A percentile compares a stretch with the other conserved stretches of the same genome.
Evolutionary conservation across 371 early-diverging fungal species (phyloP).

Genomic region (Quaeritorhiza haematococci): DNA sequence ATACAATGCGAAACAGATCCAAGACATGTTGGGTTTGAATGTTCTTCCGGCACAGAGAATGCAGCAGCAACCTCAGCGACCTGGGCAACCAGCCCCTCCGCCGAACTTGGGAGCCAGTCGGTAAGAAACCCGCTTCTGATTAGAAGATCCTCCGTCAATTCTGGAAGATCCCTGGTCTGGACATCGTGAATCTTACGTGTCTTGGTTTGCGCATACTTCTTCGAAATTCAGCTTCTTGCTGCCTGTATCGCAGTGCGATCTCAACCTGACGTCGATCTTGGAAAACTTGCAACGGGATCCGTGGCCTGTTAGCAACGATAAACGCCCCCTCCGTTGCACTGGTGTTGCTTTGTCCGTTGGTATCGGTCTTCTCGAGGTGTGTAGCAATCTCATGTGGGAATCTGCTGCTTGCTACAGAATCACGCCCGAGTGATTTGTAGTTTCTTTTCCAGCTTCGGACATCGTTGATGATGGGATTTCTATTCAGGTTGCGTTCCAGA

Average conservation of each 20-base stretch:
- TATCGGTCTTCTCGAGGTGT: conserved; percentile 84
- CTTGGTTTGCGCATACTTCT: neutral
- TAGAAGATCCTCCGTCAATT: too few species aligned
- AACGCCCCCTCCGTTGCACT: conserved; percentile 94
- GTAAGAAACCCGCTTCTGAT: too few species aligned
- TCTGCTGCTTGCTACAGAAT: neutral
- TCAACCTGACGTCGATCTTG: conserved; percentile 87
- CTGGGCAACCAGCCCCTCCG: conserved; percentile 55
- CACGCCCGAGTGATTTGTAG: neutral
- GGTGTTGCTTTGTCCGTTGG: conserved; percentile 98
- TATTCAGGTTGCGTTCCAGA: conserved; percentile 76
- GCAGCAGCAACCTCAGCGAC: conserved; percentile 50
- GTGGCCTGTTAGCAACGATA: conserved; percentile 96
- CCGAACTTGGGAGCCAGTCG: conserved; percentile 52
- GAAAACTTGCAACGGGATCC: conserved; percentile 97
- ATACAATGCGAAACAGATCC: conserved; percentile 89
- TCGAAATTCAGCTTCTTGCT: conserved; percentile 65
- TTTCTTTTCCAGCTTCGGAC: conserved; percentile 1
- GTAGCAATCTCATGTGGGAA: too few species aligned
- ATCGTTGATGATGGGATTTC: neutral
- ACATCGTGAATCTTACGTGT: neutral
- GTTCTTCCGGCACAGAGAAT: conserved; percentile 38
- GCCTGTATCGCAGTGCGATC: conserved; percentile 90
- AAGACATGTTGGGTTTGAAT: conserved; percentile 87
- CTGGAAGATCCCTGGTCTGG: too few species aligned